Base-by-base conservation (phyloP, 179 eudicot genomes). In the Patellifolia procumbens region DNA sequence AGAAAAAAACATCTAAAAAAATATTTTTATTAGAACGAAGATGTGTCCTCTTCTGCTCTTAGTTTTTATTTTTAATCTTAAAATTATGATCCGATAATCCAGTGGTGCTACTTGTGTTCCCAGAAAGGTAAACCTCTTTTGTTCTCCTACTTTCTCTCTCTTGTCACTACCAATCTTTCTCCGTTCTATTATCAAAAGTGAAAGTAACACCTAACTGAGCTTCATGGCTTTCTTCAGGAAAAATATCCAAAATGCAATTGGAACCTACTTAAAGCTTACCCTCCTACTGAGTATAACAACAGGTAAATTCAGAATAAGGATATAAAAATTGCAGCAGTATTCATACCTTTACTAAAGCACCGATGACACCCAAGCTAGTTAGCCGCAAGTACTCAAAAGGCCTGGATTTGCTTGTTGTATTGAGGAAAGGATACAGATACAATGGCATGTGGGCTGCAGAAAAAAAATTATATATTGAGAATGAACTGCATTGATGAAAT, bases 331-430 rank as follows among this genome's bases (percentile, higher is more conserved):
- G 22, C 56, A 39, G 42, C 48, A 78, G 52, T 65, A 28, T 24
- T 35, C 58, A 75, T 84, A 92, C 98, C 97, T 94, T 94, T 68
- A 94, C 98, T 79, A 94, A 75, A 58, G 97, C 97, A 79, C 98
- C 98, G 78, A 94, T 94, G 60, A 94, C 98, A 48, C 98, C 98
- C 80, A 94, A 83, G 84, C 96, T 90, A 76, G 98, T 92, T 72
- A 94, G 91, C 88, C 98, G 86, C 83, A 94, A 73, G 80, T 94
- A 92, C 86, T 94, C 98, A 80, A 94, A 92, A n/a, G 98, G 97
- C 89, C 93, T 88, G 67, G 97, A 89, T 79, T 94, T 94, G 91
- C 94, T 94, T 45, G 97, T 91, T 11, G 98, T 94, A 58, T 94
- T 94, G 55, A 94, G 97, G 76, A 94, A 94, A 29, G 98, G 98